Evolutionary conservation across 176 grass and related monocot species (phyloP).

Genomic region (Juncus effusus): DNA sequence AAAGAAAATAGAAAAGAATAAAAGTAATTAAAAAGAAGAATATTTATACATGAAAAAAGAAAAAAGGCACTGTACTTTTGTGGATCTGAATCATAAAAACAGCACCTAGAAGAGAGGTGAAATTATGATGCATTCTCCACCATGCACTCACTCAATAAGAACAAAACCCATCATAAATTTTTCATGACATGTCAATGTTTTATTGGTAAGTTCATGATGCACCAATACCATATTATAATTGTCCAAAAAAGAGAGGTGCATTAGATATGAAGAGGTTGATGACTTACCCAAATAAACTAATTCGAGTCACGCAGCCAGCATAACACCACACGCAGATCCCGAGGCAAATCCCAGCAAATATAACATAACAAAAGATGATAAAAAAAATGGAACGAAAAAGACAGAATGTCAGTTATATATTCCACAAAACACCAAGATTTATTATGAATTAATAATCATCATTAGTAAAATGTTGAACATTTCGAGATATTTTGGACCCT

Average conservation of each 20-base stretch:
- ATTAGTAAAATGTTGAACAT: no score
- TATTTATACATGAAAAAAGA: no score
- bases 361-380: neutral
- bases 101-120: neutral
- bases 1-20: no score
- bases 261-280: neutral
- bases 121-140: neutral
- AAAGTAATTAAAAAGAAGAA: no score
- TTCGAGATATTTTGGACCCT: no score
- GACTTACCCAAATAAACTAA: conserved; percentile 54
- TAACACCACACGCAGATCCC: conserved; percentile 36
- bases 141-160: neutral
- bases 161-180: no score
- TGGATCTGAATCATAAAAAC: neutral
- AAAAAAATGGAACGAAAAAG: conserved; percentile 4
- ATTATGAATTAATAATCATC: neutral
- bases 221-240: neutral
- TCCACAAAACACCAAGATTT: conserved; percentile 18
- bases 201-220: no score
- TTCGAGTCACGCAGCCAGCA: conserved; percentile 18
- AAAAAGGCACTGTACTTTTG: no score
- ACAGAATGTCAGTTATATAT: conserved; percentile 38
- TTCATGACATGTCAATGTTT: no score
- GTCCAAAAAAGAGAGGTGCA: no score
- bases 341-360: conserved; percentile 12